phyloP scores from a whole-genome alignment of 1,139 yeast genomes.

The Hyphopichia khmerensis region DNA sequence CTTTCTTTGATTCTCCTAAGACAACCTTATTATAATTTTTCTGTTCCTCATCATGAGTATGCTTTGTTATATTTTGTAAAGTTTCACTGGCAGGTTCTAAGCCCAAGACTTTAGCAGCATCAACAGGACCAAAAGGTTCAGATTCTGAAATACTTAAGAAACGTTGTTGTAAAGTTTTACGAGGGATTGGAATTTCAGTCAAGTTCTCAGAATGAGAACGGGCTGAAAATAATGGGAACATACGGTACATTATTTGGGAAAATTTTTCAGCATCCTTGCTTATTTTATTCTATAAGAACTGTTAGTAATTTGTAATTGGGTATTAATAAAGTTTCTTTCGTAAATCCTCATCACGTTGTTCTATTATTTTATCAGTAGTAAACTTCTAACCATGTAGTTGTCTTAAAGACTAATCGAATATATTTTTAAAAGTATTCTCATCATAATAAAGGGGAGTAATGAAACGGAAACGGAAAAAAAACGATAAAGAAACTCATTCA shows the following conservation, averaged over 20 bases:
- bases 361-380: slow-evolving; percentile 15
- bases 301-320: slow-evolving; percentile 28
- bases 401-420: slow-evolving; percentile 83
- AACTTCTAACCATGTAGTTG: slow-evolving; percentile 57
- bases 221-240: slow-evolving; percentile 73
- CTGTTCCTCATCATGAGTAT: slow-evolving; percentile 26
- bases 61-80: slow-evolving; percentile 62
- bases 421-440: slow-evolving; percentile 37
- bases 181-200: slow-evolving; percentile 94
- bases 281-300: slow-evolving; percentile 39
- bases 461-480: not conserved
- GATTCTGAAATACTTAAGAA: slow-evolving; percentile 90
- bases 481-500: no score
- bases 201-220: slow-evolving; percentile 59
- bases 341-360: not conserved
- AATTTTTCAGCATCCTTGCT: slow-evolving; percentile 53
- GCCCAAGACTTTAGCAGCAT: slow-evolving; percentile 84
- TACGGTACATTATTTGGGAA: slow-evolving; percentile 63
- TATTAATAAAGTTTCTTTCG: no score
- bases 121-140: slow-evolving; percentile 96
- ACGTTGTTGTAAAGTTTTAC: slow-evolving; percentile 77
- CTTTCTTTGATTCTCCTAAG: slow-evolving; percentile 50
- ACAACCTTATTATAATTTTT: slow-evolving; percentile 31
- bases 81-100: slow-evolving; percentile 84
- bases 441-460: slow-evolving; percentile 24